These are phyloP conservation scores for Combretum micranthum DNA, from an alignment of 345 rosid species.

Conservation along the genomic window DNA sequence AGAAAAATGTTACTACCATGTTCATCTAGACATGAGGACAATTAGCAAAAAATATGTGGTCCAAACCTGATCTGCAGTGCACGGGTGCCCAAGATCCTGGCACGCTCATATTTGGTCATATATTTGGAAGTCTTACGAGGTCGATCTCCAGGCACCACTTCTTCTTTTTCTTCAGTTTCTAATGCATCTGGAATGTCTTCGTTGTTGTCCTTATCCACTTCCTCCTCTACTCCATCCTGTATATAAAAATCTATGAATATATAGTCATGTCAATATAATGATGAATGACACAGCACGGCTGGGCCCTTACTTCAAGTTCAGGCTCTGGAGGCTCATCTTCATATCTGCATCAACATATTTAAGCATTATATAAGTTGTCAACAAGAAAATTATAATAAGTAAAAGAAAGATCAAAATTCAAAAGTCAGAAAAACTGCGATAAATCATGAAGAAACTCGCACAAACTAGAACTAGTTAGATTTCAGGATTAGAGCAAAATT, in stretches of 20 bases:
- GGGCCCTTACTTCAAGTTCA: slow-evolving; percentile 57
- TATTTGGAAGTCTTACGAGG: slow-evolving; percentile 63
- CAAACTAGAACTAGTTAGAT: no score
- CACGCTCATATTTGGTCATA: slow-evolving; percentile 85
- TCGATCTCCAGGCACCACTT: slow-evolving; percentile 24
- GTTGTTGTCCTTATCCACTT: slow-evolving; percentile 40
- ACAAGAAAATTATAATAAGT: neutral
- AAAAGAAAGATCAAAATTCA: neutral
- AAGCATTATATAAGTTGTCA: neutral
- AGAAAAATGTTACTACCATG: slow-evolving; percentile 1
- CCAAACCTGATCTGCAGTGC: slow-evolving; percentile 74
- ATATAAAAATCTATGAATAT: neutral
- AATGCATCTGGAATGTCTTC: slow-evolving; percentile 57
- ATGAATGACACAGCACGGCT: neutral
- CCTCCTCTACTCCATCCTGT: slow-evolving; percentile 86
- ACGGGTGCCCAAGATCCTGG: slow-evolving; percentile 79
- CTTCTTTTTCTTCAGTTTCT: slow-evolving; percentile 58
- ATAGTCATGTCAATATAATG: neutral
- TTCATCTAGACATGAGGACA: neutral
- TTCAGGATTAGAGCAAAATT: no score
- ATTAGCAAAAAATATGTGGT: neutral
- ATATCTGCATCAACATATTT: slow-evolving; percentile 40
- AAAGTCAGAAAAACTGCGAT: no score
- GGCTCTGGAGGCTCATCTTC: slow-evolving; percentile 91
- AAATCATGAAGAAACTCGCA: no score